Percentiles rank a stretch among this genome's conserved stretches.
These are phyloP conservation scores for Apiospora phragmitis DNA, from an alignment of 2,329 filamentous ascomycete species.

Conservation along the genomic window DNA sequence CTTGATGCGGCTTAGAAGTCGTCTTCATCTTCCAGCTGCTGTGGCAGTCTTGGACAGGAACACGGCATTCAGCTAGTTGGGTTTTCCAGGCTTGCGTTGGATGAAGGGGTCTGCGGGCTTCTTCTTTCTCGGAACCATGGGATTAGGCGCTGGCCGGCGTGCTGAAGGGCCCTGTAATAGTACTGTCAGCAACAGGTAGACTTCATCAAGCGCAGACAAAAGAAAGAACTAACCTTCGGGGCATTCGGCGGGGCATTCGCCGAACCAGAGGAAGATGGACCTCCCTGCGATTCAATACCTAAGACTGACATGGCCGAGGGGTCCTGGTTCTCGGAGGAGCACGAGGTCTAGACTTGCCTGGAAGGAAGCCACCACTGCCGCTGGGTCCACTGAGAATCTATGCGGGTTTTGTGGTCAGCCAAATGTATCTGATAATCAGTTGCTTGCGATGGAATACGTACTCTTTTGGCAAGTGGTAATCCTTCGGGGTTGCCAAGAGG, in stretches of 20 bases:
- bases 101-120: conserved; percentile 19
- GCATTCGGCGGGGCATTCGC: conserved; percentile 18
- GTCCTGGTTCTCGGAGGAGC: conserved; percentile 28
- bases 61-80: neutral
- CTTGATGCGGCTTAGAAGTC: neutral
- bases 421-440: neutral
- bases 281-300: conserved; percentile 20
- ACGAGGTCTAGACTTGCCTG: conserved; percentile 23
- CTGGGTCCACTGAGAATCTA: neutral
- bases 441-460: conserved; percentile 21
- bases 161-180: conserved; percentile 10
- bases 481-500: conserved; percentile 24
- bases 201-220: neutral
- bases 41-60: conserved; percentile 21
- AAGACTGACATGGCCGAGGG: conserved; percentile 32
- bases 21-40: conserved; percentile 10
- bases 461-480: conserved; percentile 28
- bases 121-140: conserved; percentile 15
- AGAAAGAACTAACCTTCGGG: conserved; percentile 20
- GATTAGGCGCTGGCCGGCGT: conserved; percentile 19
- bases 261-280: neutral
- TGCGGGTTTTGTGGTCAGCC: neutral
- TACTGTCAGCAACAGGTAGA: neutral
- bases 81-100: conserved; percentile 17
- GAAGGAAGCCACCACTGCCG: conserved; percentile 19